Base-by-base conservation (phyloP, 2,329 filamentous ascomycete species). In the Thielaviopsis musarum region DNA sequence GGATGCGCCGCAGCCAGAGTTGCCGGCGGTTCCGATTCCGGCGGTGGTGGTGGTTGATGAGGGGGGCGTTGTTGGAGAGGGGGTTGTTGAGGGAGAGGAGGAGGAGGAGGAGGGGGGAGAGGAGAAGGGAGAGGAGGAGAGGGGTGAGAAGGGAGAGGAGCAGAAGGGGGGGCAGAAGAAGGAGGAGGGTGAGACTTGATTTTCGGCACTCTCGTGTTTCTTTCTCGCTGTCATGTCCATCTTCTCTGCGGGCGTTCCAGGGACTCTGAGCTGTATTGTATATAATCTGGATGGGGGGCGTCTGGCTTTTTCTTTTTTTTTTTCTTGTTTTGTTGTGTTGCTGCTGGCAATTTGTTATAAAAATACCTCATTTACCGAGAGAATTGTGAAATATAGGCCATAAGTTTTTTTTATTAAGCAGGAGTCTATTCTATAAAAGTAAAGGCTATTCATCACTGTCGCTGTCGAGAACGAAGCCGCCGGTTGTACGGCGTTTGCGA, bases 391-490 rank as follows among this genome's bases (percentile, higher is more conserved):
- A 34, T 34, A 34, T 34, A 10, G 4, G 24, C 6, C 24, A 6
- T n/a, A n/a, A n/a, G n/a, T n/a, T n/a, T n/a, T 26, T 26, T 26
- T 26, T 26, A 26, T 26, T 26, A 26, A 26, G n/a, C n/a, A n/a
- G n/a, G 24, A 26, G 24, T 26, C 24, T 26, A 26, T 26, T 26
- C 24, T 26, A 6, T 26, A 3, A 3, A 6, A 26, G 3, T 26
- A 26, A 2, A 34, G 28, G 34, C n/a, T 49, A 21, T 52, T 56
- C 17, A 9, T 59, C 57, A 13, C 59, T 57, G 19, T 62, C 60
- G 30, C 51, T 54, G 13, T 52, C 59, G 22, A 62, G 28, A n/a
- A 62, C 54, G 52, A 62, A 59, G 13, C 60, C 60, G 5, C 60
- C 51, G 45, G 52, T 59, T 10, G 57, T 62, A 15, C 55, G 57